Base-by-base conservation (phyloP, 768 basidiomycete genomes). In the Phylloporus rhodoxanthus region DNA sequence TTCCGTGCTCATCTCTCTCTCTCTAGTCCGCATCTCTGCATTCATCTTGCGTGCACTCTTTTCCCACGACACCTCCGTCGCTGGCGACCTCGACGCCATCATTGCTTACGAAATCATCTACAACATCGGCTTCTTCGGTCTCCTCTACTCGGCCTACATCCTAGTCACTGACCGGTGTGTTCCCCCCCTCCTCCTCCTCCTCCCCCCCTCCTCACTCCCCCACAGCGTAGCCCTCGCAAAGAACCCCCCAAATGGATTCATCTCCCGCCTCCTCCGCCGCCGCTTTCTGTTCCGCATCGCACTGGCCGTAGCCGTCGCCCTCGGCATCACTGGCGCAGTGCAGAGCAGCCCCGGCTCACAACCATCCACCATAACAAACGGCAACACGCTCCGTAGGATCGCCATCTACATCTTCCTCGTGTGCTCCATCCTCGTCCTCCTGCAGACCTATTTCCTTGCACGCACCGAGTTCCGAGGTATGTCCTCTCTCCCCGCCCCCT, bases 111-210 rank as follows among this genome's bases (percentile, higher is more conserved):
- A 59, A 47, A 58, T 70, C 48, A 34, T 71, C 15, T 70, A 70
- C 57, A 68, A 64, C 53, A 58, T 56, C 1, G 68, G 68, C 25
- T 69, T 71, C 63, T 71, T 68, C 28, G 55, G 62, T 41, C 10
- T 63, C 1, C 46, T 63, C 39, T 63, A 61, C 54, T 70, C 65
- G 0, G 59, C 62, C 2, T 68, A 66, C 21, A 57, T 52, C 39
- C 64, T 71, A 30, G 56, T 63, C 47, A 43, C 56, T 2, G 61
- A 61, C 17, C 60, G 66, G 68, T 71, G 39, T n/a, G 68, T 54
- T 10, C 11, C 2, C 1, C 13, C 11, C 2, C 1, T 8, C 0
- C 1, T 11, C 15, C 11, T n/a, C 8, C 25, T 10, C 8, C 5
- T 15, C 25, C 1, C 20, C 9, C 29, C 15, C 2, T 2, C 10